Percentiles rank a stretch among this genome's conserved stretches.
phyloP scores from a whole-genome alignment of 2,329 filamentous ascomycete genomes.

The Beauveria sp. region DNA sequence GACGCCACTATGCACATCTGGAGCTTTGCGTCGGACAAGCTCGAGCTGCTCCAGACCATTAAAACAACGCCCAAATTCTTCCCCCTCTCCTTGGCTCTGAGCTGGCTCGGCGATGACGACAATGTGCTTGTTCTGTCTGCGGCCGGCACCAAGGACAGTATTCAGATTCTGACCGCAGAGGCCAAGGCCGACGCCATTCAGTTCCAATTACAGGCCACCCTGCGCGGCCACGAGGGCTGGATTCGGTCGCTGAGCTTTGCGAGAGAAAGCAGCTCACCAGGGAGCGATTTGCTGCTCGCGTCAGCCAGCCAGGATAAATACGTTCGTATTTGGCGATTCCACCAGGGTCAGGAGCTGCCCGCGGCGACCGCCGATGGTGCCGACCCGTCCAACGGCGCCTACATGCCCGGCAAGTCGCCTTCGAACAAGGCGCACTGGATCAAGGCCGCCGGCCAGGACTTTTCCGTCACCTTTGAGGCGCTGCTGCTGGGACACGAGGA shows the following conservation, averaged over 20 bases:
- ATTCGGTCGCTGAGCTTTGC: conserved; percentile 78
- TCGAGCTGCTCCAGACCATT: conserved; percentile 61
- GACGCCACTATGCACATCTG: conserved; percentile 69
- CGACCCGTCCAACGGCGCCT: conserved; percentile 50
- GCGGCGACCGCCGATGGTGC: conserved; percentile 43
- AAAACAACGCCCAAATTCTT: conserved; percentile 71
- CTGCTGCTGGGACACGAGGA: conserved; percentile 92
- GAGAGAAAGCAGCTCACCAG: conserved; percentile 44
- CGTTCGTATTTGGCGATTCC: conserved; percentile 84
- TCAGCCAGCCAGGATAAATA: conserved; percentile 98
- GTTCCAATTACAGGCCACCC: conserved; percentile 67
- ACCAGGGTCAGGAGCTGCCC: conserved; percentile 59
- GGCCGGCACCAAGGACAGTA: conserved; percentile 74
- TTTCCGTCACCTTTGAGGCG: conserved; percentile 86
- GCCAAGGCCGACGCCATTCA: conserved; percentile 28
- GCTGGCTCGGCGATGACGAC: conserved; percentile 43
- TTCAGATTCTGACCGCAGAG: conserved; percentile 69
- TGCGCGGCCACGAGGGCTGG: conserved; percentile 92
- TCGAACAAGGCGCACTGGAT: conserved; percentile 87
- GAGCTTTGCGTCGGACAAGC: conserved; percentile 46
- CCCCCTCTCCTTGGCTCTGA: conserved; percentile 68
- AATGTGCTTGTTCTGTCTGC: conserved; percentile 63
- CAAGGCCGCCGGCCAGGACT: conserved; percentile 51
- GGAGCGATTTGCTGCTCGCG: conserved; percentile 70
- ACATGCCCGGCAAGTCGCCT: conserved; percentile 61